Percentiles rank a stretch among this genome's conserved stretches.
Conservation (phyloP, 192 early-diverging fungal species). For the Mortierella alpina region DNA sequence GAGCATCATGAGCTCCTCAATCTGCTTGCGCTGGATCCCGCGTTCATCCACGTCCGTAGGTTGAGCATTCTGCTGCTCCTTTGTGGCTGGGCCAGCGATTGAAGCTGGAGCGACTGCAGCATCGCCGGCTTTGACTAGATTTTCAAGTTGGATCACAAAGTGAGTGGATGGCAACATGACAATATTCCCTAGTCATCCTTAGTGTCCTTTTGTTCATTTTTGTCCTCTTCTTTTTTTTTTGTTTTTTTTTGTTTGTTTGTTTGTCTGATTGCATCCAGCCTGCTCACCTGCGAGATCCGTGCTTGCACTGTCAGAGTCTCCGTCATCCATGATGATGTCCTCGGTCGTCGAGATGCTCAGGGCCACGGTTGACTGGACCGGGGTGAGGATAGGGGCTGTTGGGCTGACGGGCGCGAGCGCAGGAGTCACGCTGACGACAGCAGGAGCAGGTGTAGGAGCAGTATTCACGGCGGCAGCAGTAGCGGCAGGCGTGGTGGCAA, state of each 20-base stretch:
- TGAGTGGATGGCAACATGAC: neutral
- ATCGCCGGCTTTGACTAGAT: neutral
- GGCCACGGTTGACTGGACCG: neutral
- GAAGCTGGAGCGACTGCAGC: neutral
- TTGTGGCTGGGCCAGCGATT: too few species aligned
- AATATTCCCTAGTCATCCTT: neutral
- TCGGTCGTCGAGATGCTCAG: neutral
- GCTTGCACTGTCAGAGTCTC: slow-evolving; percentile 9
- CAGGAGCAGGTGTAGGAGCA: neutral
- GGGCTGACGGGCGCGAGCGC: neutral
- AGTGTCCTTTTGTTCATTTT: neutral
- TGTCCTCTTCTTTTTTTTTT: neutral
- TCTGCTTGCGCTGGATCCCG: neutral
- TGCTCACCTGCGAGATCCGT: slow-evolving; percentile 6
- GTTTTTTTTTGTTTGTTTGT: neutral
- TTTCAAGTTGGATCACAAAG: neutral
- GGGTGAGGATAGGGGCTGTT: neutral
- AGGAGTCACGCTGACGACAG: neutral
- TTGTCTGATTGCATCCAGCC: neutral
- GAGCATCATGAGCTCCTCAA: slow-evolving; percentile 11
- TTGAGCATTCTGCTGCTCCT: slow-evolving; percentile 3
- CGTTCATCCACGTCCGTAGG: neutral
- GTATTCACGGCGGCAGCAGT: neutral
- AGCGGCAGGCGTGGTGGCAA: neutral
- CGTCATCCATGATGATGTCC: neutral